phyloP scores from a whole-genome alignment of 176 grass and related monocot species.

The Cymbopogon citratus region DNA sequence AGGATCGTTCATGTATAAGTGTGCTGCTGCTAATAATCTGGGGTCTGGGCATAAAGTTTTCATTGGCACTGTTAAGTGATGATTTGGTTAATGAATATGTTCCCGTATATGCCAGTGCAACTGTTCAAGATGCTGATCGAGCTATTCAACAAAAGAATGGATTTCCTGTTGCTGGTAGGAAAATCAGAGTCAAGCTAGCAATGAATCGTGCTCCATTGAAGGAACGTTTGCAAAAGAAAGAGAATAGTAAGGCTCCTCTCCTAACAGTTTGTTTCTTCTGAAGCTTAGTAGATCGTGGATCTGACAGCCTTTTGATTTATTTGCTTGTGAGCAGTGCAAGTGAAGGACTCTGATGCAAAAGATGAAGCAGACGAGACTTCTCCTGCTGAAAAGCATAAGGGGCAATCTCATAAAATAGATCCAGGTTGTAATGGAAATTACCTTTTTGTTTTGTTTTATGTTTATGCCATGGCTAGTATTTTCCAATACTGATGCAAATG shows the following conservation, averaged over 20 bases:
- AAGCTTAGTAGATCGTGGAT: constrained; percentile 2
- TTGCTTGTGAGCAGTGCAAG: constrained; percentile 28
- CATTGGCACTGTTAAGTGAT: neutral
- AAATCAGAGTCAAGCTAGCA: constrained; percentile 86
- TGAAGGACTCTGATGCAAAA: constrained; percentile 38
- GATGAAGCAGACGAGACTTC: constrained; percentile 31
- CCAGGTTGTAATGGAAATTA: constrained; percentile 34
- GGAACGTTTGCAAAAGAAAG: constrained; percentile 58
- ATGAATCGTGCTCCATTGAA: constrained; percentile 65
- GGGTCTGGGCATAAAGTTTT: neutral
- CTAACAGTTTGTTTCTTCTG: neutral
- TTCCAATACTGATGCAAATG: constrained; percentile 12
- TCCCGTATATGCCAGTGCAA: constrained; percentile 45
- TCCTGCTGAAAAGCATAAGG: constrained; percentile 25
- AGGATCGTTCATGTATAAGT: neutral
- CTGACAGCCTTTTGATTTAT: constrained; percentile 14
- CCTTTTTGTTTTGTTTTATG: constrained; percentile 12
- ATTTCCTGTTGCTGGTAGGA: constrained; percentile 59
- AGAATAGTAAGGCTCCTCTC: constrained; percentile 47
- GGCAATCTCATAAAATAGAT: constrained; percentile 16
- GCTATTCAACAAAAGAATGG: constrained; percentile 84
- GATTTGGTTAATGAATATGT: constrained; percentile 13
- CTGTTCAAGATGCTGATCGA: constrained; percentile 77
- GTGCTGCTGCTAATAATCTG: neutral
- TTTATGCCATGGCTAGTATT: constrained; percentile 11